Base-by-base conservation (phyloP, 1,284 basidiomycete genomes). In the Lentinula novae-zelandiae region DNA sequence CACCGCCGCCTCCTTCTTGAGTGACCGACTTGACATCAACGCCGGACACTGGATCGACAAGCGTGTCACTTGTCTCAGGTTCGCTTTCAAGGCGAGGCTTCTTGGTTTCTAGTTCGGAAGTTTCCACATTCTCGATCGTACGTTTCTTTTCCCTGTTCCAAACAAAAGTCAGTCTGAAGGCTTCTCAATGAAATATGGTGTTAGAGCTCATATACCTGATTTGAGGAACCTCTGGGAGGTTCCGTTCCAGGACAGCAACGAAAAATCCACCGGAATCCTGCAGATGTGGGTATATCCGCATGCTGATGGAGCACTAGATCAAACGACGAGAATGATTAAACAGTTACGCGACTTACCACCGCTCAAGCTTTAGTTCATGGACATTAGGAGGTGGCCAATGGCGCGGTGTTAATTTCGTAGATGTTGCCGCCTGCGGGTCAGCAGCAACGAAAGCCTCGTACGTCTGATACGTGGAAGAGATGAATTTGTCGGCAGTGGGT, bases 221-320 rank as follows among this genome's bases (percentile, higher is more conserved):
- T 31, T 46, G 20, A 46, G 17, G 15, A 15, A 67, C 67, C n/a
- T 58, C 51, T 8, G 64, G 59, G 10, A 59, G 49, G 40, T 76
- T 83, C 69, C 76, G 77, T 68, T 95, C 85, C 39, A 99, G 76
- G 0, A 98, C 90, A 15, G 95, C 93, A 31, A 99, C 89, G 69
- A 98, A 99, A 78, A 99, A 99, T 0, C 95, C 97, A 10, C 97
- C 97, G 0, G 96, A 95, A 73, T 99, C 92, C 76, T 99, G 96
- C 49, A 97, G 77, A 72, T 99, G 96, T 2, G 97, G 96, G 69
- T 98, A 94, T 64, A 97, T 86, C 51, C 96, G 84, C 71, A 97
- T 76, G 67, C 93, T 95, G 62, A 38, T 57, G 17, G 13, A 5
- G 5, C 53, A 46, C 40, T 31, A 58, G 7, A 48, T 38, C 5